Conservation (phyloP, 805 yeast genomes). For the Metschnikowia colocasiae region DNA sequence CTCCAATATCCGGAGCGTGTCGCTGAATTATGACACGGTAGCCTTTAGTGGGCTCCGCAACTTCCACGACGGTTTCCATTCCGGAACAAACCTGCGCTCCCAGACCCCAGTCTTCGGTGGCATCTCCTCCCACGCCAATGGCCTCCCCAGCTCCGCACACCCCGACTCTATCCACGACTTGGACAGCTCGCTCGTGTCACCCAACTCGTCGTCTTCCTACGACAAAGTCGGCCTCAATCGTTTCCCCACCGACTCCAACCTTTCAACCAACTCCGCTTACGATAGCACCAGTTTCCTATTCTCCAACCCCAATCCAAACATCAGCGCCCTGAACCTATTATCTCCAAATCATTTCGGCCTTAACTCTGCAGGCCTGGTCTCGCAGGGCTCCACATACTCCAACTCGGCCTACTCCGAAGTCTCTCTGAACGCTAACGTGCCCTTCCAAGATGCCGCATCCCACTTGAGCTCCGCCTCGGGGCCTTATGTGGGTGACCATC, state of each 20-base stretch:
- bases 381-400: conserved; percentile 19
- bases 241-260: neutral
- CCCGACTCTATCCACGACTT: neutral
- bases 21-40: neutral
- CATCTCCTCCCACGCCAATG: neutral
- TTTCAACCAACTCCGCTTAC: neutral
- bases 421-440: conserved; percentile 35
- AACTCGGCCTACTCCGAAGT: conserved; percentile 29
- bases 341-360: conserved; percentile 14
- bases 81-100: neutral
- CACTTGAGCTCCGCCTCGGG: conserved; percentile 22
- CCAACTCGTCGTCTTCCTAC: conserved; percentile 2
- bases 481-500: neutral
- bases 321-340: conserved; percentile 16
- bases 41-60: neutral
- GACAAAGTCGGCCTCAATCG: neutral
- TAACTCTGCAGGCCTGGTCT: conserved; percentile 10
- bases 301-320: conserved; percentile 15
- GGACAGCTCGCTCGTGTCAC: conserved; percentile 2
- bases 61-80: neutral
- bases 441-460: conserved; percentile 36
- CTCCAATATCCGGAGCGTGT: neutral
- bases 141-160: neutral
- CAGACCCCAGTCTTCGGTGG: neutral
- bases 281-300: conserved; percentile 4